These are phyloP conservation scores for Talaromyces sp. DNA, from an alignment of 2,329 filamentous ascomycete genomes.

Conservation along the genomic window DNA sequence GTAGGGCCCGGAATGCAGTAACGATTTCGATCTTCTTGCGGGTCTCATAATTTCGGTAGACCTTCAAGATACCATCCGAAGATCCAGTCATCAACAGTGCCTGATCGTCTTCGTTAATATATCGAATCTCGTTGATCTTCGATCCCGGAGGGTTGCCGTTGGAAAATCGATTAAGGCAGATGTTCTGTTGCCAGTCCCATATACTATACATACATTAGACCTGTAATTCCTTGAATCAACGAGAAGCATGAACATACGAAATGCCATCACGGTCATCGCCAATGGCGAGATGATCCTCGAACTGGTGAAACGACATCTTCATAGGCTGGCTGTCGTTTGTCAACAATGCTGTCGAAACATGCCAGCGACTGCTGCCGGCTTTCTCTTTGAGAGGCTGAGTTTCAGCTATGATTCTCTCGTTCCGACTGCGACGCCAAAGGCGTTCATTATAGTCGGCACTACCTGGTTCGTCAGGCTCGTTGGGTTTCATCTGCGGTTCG, in stretches of 20 bases:
- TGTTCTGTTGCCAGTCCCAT: conserved; percentile 87
- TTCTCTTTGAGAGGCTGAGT: conserved; percentile 92
- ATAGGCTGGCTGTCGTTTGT: conserved; percentile 86
- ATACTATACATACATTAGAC: conserved; percentile 50
- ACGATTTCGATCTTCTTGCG: conserved; percentile 76
- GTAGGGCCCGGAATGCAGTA: conserved; percentile 85
- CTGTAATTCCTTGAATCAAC: background rate
- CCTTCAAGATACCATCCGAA: conserved; percentile 88
- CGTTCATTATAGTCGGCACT: conserved; percentile 95
- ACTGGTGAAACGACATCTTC: conserved; percentile 96
- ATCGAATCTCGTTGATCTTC: conserved; percentile 89
- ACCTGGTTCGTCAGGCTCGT: conserved; percentile 92
- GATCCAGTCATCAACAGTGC: conserved; percentile 92
- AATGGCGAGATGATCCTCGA: conserved; percentile 91
- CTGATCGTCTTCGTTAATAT: conserved; percentile 98
- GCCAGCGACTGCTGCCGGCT: conserved; percentile 84
- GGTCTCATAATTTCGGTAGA: conserved; percentile 89
- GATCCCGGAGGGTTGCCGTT: conserved; percentile 92
- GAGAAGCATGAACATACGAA: conserved; percentile 44
- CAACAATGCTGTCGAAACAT: conserved; percentile 75
- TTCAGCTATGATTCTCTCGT: conserved; percentile 86
- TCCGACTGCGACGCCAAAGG: conserved; percentile 86
- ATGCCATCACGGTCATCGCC: conserved; percentile 91
- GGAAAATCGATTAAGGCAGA: conserved; percentile 77
- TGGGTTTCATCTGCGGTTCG: conserved; percentile 96